These are phyloP conservation scores for Neurospora sp. DNA, from an alignment of 495 filamentous ascomycete species.

Conservation along the genomic window DNA sequence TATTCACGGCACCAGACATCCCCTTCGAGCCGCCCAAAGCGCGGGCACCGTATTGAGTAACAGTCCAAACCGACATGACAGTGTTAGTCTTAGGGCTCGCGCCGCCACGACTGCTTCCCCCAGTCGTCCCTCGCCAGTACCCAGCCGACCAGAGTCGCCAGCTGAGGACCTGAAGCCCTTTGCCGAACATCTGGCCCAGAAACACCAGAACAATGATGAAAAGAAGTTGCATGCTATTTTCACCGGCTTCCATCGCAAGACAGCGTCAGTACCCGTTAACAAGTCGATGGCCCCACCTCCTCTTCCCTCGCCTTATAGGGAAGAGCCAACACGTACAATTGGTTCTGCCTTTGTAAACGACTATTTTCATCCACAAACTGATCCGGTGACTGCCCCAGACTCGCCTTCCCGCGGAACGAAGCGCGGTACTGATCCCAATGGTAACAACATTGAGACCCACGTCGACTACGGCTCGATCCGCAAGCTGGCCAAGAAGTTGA, in stretches of 20 bases:
- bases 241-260: not conserved
- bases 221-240: not conserved
- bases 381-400: not conserved
- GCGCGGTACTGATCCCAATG: slow-evolving; percentile 11
- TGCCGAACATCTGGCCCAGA: slow-evolving; percentile 1
- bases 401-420: slow-evolving; percentile 16
- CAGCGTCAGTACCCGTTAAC: not conserved
- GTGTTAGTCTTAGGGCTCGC: not conserved
- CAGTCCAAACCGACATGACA: not conserved
- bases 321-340: not conserved
- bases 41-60: slow-evolving; percentile 7
- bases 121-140: not conserved
- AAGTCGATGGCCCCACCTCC: not conserved
- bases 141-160: not conserved
- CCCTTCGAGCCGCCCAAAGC: slow-evolving; percentile 10
- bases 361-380: not conserved
- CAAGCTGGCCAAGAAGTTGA: slow-evolving; percentile 30
- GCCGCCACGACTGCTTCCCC: slow-evolving; percentile 4
- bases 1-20: slow-evolving; percentile 37
- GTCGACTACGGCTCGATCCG: slow-evolving; percentile 15
- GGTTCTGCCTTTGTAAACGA: not conserved
- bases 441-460: not conserved
- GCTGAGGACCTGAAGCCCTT: not conserved
- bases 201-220: slow-evolving; percentile 4
- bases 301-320: not conserved